These are phyloP conservation scores for Saccharum hybrid DNA, from an alignment of 202 grass and related monocot genomes.

Conservation along the genomic window DNA sequence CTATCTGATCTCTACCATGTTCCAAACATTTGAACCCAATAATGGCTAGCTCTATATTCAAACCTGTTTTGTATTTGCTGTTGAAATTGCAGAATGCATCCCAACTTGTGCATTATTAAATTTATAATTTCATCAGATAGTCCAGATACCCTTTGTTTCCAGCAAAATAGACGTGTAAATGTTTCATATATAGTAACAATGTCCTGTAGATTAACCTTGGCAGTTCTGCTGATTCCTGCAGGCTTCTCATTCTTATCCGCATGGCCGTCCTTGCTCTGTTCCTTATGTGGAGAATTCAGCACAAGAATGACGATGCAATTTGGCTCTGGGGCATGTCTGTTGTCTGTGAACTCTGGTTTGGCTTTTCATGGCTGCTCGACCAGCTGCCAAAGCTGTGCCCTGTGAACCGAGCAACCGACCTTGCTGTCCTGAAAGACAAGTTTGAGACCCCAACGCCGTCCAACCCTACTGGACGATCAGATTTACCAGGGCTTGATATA, in stretches of 20 bases:
- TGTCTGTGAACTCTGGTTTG: slow-evolving; percentile 95
- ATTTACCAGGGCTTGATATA: slow-evolving; percentile 85
- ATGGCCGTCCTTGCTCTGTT: slow-evolving; percentile 71
- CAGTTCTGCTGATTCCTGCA: slow-evolving; percentile 39
- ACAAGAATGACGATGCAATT: slow-evolving; percentile 85
- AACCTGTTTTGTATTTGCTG: not conserved
- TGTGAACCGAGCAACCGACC: slow-evolving; percentile 87
- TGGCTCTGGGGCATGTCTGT: slow-evolving; percentile 99
- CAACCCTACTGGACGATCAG: slow-evolving; percentile 80
- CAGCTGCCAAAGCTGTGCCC: slow-evolving; percentile 91
- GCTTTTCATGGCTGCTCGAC: slow-evolving; percentile 88
- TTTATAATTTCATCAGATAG: not conserved
- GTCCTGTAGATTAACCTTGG: slow-evolving; percentile 1
- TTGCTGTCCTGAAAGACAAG: slow-evolving; percentile 90
- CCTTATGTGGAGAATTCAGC: slow-evolving; percentile 75
- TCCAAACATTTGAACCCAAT: not conserved
- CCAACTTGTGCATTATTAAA: not conserved
- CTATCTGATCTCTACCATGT: not conserved
- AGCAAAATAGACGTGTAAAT: slow-evolving; percentile 8
- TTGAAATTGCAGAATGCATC: not conserved
- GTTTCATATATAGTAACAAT: not conserved
- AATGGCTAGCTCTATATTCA: not conserved
- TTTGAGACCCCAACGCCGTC: slow-evolving; percentile 73
- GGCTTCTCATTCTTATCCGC: slow-evolving; percentile 86
- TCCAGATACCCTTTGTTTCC: not conserved